Evolutionary conservation across 495 filamentous ascomycete species (phyloP), one percentile per base, ranked within the genome.

Genomic region (Talaromyces liani): DNA sequence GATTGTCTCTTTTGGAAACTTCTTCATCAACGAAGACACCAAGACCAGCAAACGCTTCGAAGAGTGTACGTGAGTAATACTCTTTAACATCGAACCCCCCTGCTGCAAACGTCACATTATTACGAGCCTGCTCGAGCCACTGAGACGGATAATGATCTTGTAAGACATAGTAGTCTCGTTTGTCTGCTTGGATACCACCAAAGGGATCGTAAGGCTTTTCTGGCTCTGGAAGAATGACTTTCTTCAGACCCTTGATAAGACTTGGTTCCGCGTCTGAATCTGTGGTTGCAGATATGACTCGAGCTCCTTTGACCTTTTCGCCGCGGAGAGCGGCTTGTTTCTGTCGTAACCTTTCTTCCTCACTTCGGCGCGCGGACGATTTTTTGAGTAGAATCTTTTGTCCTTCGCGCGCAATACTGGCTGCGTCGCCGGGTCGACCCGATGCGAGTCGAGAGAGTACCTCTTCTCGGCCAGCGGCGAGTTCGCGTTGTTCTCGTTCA

Each of bases 151-250:
- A 96, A 47, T 81, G 75, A 24, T 84, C 75, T 68, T 83, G 84
- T n/a, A 93, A 67, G 18, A 80, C 75, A 70, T 88, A 94, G 68
- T 91, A 86, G 67, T 89, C 82, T 34, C 85, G 85, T 65, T 79
- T 77, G 59, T 90, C 82, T 20, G 84, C 81, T 6, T 78, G 69
- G 61, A 91, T 66, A 0, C 91, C 93, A 6, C 86, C 91, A 69
- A 96, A 94, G 2, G 93, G 89, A 81, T 98, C 93, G 72, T 94
- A 97, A 2, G 90, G 86, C 64, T 88, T 86, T 69, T 89, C 87
- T n/a, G 80, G 81, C 60, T 82, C 81, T 2, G 86, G 77, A 16
- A 78, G 80, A 59, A 80, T 74, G 65, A 82, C 75, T 68, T 87
- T 86, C 72, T 88, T 92, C 61, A 96, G 82, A 4, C 92, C 92